These are phyloP conservation scores for Draba incana DNA, from an alignment of 345 rosid genomes.

Conservation along the genomic window DNA sequence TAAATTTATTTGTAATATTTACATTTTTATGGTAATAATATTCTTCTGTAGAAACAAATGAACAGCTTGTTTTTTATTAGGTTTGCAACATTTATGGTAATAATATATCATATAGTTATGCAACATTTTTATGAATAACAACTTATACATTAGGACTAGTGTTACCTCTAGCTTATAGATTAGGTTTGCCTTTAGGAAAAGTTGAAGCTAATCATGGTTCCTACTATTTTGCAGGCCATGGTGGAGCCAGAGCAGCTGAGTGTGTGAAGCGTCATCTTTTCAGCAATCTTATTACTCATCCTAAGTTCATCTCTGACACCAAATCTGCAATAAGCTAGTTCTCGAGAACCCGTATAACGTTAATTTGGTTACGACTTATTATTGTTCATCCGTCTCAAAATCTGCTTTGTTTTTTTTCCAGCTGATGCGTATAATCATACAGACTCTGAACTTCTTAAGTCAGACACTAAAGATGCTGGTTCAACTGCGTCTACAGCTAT, in stretches of 20 bases:
- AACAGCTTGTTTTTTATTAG: too few species aligned
- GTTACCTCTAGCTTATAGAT: too few species aligned
- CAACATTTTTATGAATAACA: too few species aligned
- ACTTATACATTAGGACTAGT: not conserved
- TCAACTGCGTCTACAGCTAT: constrained; percentile 98
- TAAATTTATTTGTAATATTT: too few species aligned
- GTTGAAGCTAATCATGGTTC: not conserved
- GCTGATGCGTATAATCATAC: constrained; percentile 94
- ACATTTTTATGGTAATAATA: too few species aligned
- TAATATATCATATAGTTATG: too few species aligned
- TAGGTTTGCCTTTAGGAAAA: constrained; percentile 6
- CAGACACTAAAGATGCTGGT: constrained; percentile 95
- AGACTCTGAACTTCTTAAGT: constrained; percentile 89
- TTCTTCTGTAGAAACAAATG: too few species aligned
- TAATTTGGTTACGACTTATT: too few species aligned
- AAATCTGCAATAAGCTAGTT: constrained; percentile 87
- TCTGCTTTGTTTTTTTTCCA: too few species aligned
- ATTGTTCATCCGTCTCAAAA: too few species aligned
- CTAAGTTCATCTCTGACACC: constrained; percentile 92
- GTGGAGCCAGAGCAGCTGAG: constrained; percentile 98
- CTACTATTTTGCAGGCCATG: constrained; percentile 69
- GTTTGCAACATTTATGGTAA: too few species aligned
- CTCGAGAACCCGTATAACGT: too few species aligned
- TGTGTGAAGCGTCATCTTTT: constrained; percentile 91
- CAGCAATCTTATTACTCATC: constrained; percentile 91